Evolutionary conservation across 306 rosid genomes (phyloP), one percentile per base, ranked within the genome.

Genomic region (Glycine soja): DNA sequence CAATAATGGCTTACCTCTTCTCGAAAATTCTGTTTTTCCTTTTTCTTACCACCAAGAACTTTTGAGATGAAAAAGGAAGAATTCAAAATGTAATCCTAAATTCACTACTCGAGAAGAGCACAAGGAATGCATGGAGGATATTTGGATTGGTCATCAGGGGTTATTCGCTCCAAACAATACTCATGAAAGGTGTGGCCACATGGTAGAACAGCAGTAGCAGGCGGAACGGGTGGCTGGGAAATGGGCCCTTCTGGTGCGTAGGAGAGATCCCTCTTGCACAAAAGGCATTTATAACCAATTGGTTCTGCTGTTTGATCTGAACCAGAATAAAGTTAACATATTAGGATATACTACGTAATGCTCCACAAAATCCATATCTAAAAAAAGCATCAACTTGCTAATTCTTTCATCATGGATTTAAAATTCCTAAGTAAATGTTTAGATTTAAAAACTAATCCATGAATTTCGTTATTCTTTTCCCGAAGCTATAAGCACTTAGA

Each of bases 51-150:
- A 10, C 19, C 30, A 61, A 58, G 51, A 76, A 71, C 56, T 32
- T 82, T 70, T 42, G 74, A 51, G 61, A 52, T 59, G 14, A 43
- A 50, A 56, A 63, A 57, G 79, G 61, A 59, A 15, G 18, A 53
- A 32, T 24, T 59, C 50, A 38, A 58, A 74, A 42, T 18, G 16
- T 19, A 14, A 45, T 54, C 57, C 72, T 36, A 42, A 63, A 38
- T 72, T 65, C 53, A 14, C 77, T 77, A 59, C 62, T 88, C 89
- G 4, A 80, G 42, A 65, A 86, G 63, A 66, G 90, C 90, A 72
- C 97, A 90, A 13, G 88, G 88, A 83, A 92, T 85, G 85, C 97
- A 92, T 4, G 94, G 90, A 79, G 94, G 97, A 50, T 79, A 69
- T 2, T 69, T 65, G 36, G 82, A 79, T 74, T 81, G 85, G 40